Base-by-base conservation (phyloP, 2,329 filamentous ascomycete genomes). In the Xylariaceae sp. region DNA sequence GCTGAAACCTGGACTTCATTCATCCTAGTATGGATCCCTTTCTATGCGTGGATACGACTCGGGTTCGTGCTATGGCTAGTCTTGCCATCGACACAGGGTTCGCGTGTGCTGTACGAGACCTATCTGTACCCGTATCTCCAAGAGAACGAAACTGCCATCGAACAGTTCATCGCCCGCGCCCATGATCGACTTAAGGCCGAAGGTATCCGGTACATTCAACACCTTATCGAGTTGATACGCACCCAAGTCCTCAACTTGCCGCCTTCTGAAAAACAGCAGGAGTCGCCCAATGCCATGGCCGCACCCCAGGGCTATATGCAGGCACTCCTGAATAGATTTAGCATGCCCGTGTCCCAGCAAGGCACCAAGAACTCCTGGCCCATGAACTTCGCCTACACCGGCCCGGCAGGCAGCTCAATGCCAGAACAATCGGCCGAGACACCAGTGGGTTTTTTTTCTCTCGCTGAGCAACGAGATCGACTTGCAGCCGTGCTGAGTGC, bases 81-180 rank as follows among this genome's bases (percentile, higher is more conserved):
- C 70, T 85, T 96, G n/a, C 94, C 93, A 0, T 93, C 96, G 74
- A 94, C 91, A n/a, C 93, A 97, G 73, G 94, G 94, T 73, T 92
- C 92, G 59, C 88, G 89, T 62, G 77, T 88, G 69, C 80, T 97
- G 64, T 99, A 97, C 79, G 85, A 92, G 70, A 82, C 86, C 62
- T 86, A 94, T 74, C 80, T 97, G 62, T 88, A 96, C 74, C 93
- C 93, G 0, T 96, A 93, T 78, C 86, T 99, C 53, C 81, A 86
- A 69, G 83, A 92, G 62, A 93, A 99, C 74, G 94, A 97, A 75
- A 75, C 81, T 49, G 85, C 90, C 66, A 97, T 99, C 74, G 94
- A 99, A 71, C 85, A 90, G 62, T 88, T 96, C 71, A 97, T 97
- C 73, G 87, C 87, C 65, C 83, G 86, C 61, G 81, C 87, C 47